phyloP scores from a whole-genome alignment of 768 basidiomycete genomes.

The Boletus rubescentipes region DNA sequence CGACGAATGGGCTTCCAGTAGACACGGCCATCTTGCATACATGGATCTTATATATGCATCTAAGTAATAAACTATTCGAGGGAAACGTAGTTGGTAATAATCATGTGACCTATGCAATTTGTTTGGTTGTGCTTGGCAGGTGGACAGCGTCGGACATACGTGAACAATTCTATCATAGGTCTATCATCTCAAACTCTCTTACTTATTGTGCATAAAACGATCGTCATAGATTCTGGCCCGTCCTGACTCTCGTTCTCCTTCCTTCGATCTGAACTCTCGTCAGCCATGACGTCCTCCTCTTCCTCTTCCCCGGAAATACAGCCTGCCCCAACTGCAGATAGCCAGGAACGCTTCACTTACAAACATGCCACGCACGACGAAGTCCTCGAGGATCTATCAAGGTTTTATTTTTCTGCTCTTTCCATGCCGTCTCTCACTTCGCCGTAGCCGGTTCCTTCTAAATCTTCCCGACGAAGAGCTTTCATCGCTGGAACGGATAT shows the following conservation, averaged over 20 bases:
- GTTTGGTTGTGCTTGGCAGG: slow-evolving; percentile 25
- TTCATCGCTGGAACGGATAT: slow-evolving; percentile 86
- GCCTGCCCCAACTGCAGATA: slow-evolving; percentile 42
- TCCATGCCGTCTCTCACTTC: slow-evolving; percentile 13
- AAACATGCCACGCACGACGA: slow-evolving; percentile 79
- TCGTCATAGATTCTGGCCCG: slow-evolving; percentile 27
- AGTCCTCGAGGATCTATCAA: slow-evolving; percentile 88
- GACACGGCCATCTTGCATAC: slow-evolving; percentile 21
- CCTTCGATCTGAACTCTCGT: slow-evolving; percentile 28
- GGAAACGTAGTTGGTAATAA: neutral
- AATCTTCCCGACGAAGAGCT: slow-evolving; percentile 95
- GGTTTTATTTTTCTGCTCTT: slow-evolving; percentile 44
- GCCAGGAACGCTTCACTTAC: slow-evolving; percentile 49
- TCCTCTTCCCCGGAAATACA: slow-evolving; percentile 77
- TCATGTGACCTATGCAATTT: slow-evolving; percentile 20
- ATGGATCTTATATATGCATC: neutral
- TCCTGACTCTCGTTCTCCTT: slow-evolving; percentile 32
- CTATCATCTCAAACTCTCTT: slow-evolving; percentile 27
- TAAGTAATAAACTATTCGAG: too few relatives aligned
- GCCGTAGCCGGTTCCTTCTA: slow-evolving; percentile 84
- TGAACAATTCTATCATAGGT: slow-evolving; percentile 25
- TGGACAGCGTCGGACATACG: slow-evolving; percentile 16
- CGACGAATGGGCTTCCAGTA: slow-evolving; percentile 82
- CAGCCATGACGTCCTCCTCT: slow-evolving; percentile 69
- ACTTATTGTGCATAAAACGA: slow-evolving; percentile 35